Conservation (phyloP, 495 filamentous ascomycete genomes). For the Diplogelasinospora grovesii region DNA sequence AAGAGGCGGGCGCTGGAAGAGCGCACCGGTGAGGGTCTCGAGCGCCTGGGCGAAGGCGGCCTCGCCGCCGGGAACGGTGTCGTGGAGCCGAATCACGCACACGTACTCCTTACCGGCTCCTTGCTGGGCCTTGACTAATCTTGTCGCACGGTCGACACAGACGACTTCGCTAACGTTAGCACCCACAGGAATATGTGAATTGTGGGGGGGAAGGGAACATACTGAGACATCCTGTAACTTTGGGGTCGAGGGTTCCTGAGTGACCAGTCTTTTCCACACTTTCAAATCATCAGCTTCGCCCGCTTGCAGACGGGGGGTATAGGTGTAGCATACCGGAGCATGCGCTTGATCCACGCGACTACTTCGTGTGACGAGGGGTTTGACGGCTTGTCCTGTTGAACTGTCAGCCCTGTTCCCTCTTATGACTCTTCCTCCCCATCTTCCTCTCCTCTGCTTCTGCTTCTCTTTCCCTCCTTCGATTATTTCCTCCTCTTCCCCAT, state of each 20-base stretch:
- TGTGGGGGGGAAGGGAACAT: too few relatives aligned
- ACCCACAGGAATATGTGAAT: too few relatives aligned
- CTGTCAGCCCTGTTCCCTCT: too few relatives aligned
- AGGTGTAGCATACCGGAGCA: conserved; percentile 67
- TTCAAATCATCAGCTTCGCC: too few relatives aligned
- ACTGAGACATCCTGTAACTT: conserved; percentile 73
- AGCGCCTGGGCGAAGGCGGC: conserved; percentile 83
- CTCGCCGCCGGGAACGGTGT: conserved; percentile 84
- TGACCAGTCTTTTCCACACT: conserved; percentile 97
- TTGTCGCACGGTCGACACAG: conserved; percentile 90
- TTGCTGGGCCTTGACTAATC: conserved; percentile 96
- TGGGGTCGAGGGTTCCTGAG: conserved; percentile 91
- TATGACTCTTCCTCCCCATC: too few relatives aligned
- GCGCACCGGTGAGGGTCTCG: conserved; percentile 88
- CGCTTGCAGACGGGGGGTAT: not conserved
- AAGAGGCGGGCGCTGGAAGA: conserved; percentile 94
- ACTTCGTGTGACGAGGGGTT: conserved; percentile 98
- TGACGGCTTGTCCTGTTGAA: conserved; percentile 80
- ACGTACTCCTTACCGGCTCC: conserved; percentile 85
- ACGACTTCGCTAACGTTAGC: conserved; percentile 57
- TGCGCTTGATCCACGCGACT: conserved; percentile 97
- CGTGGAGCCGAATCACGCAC: conserved; percentile 84
- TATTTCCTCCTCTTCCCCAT: not conserved
- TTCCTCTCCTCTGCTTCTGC: too few relatives aligned
- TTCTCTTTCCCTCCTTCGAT: too few relatives aligned